Percentiles rank a stretch among this genome's conserved stretches.
These are phyloP conservation scores for Candida chilensis DNA, from an alignment of 805 yeast species.

Conservation along the genomic window DNA sequence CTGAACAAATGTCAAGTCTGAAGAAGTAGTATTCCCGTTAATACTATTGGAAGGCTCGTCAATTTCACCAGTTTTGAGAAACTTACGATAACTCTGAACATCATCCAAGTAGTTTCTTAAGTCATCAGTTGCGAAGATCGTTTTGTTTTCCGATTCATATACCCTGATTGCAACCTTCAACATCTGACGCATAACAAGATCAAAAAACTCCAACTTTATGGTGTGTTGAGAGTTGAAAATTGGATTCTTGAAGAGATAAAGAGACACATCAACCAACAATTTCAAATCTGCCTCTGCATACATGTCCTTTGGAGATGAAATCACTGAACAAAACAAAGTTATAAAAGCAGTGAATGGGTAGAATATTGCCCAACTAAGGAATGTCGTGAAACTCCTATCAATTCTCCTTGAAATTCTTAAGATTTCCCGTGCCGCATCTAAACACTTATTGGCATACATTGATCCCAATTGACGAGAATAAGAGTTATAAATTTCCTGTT, in stretches of 20 bases:
- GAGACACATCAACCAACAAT: background rate
- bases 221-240: background rate
- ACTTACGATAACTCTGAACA: background rate
- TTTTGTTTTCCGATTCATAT: background rate
- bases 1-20: too few relatives aligned
- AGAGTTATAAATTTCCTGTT: too few relatives aligned
- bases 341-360: background rate
- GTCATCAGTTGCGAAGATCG: background rate
- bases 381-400: too few relatives aligned
- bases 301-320: background rate
- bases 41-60: too few relatives aligned
- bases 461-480: too few relatives aligned
- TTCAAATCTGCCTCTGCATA: background rate
- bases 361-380: constrained; percentile 1
- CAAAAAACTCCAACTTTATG: background rate
- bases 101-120: background rate
- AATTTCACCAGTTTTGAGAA: background rate
- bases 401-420: too few relatives aligned
- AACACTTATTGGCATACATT: too few relatives aligned
- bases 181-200: background rate
- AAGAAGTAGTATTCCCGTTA: too few relatives aligned
- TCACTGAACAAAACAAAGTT: constrained; percentile 1
- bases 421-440: too few relatives aligned
- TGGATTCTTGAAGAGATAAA: background rate
- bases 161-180: background rate